Evolutionary conservation across 2,329 filamentous ascomycete species (phyloP).

Genomic region (Venturia effusa): DNA sequence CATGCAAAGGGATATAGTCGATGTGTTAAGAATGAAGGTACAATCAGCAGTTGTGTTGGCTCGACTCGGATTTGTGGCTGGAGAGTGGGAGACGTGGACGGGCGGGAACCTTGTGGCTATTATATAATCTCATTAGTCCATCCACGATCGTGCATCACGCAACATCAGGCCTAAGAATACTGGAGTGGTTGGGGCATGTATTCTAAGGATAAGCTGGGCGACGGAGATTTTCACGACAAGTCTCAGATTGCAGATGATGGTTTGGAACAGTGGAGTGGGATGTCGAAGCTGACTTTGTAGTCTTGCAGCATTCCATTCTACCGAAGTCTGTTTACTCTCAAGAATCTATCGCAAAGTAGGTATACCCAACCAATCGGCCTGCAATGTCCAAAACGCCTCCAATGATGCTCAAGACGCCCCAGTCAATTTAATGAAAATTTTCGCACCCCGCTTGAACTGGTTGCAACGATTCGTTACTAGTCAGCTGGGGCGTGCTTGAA

Average conservation of each 20-base stretch:
- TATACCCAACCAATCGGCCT: background rate
- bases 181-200: background rate
- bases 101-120: too few relatives aligned
- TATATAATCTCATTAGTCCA: background rate
- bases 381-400: background rate
- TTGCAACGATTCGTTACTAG: background rate
- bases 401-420: background rate
- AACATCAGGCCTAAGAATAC: too few relatives aligned
- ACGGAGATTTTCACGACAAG: background rate
- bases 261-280: background rate
- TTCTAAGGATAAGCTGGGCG: background rate
- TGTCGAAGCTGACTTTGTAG: background rate
- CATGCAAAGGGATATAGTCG: background rate
- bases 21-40: background rate
- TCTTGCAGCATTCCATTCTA: background rate
- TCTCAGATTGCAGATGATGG: background rate
- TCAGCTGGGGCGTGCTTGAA: slow-evolving; percentile 44
- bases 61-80: too few relatives aligned
- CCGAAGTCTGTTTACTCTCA: background rate
- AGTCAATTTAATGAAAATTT: background rate
- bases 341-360: background rate
- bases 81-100: too few relatives aligned
- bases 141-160: too few relatives aligned
- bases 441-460: background rate
- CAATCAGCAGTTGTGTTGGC: background rate